phyloP scores from a whole-genome alignment of 2,329 filamentous ascomycete genomes.

The Nectriaceae sp. region DNA sequence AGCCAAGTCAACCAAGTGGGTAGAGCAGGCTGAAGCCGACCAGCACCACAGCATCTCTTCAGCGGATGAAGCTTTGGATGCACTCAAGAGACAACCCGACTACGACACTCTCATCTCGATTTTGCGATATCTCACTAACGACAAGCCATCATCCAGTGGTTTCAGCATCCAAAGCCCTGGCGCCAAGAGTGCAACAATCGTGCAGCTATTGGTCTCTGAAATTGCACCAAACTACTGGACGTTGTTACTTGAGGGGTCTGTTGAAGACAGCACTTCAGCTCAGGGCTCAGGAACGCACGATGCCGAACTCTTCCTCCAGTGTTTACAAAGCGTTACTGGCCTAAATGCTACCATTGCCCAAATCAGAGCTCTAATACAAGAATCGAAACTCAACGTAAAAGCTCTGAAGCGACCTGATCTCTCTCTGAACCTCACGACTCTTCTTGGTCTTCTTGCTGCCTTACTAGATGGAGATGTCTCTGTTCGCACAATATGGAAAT shows the following conservation, averaged over 20 bases:
- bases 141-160: constrained; percentile 12
- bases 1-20: constrained; percentile 27
- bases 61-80: constrained; percentile 57
- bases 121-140: constrained; percentile 52
- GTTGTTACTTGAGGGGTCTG: constrained; percentile 52
- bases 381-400: constrained; percentile 43
- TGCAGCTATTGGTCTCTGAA: constrained; percentile 72
- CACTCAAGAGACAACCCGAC: constrained; percentile 63
- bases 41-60: constrained; percentile 27
- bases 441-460: constrained; percentile 46
- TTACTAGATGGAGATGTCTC: constrained; percentile 42
- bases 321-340: constrained; percentile 73
- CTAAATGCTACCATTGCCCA: constrained; percentile 76
- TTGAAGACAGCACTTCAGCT: constrained; percentile 9
- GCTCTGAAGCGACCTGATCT: constrained; percentile 43
- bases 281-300: constrained; percentile 34
- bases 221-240: constrained; percentile 85
- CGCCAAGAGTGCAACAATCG: constrained; percentile 71
- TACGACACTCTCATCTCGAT: constrained; percentile 55
- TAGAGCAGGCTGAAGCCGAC: constrained; percentile 1
- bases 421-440: constrained; percentile 44
- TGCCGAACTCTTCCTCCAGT: constrained; percentile 57
- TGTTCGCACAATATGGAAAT: constrained; percentile 41
- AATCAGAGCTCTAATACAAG: constrained; percentile 61
- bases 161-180: constrained; percentile 48